Conservation (phyloP, 768 basidiomycete species). For the Suillus plorans region DNA sequence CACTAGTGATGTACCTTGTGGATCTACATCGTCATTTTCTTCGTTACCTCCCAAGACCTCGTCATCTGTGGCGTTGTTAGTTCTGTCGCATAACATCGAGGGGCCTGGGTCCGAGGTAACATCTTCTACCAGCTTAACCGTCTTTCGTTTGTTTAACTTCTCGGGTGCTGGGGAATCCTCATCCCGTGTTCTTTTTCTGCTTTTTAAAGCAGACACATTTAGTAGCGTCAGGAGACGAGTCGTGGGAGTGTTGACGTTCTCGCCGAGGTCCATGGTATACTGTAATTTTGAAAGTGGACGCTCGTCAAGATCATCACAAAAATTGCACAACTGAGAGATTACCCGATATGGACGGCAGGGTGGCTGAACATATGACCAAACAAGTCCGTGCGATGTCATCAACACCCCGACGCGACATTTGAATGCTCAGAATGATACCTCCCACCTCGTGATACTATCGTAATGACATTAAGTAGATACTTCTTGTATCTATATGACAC, state of each 20-base stretch:
- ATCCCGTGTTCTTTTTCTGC: slow-evolving; percentile 52
- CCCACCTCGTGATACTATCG: too few species aligned
- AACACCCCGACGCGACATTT: too few species aligned
- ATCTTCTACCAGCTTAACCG: slow-evolving; percentile 34
- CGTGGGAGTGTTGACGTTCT: slow-evolving; percentile 53
- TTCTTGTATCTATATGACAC: too few species aligned
- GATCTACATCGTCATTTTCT: slow-evolving; percentile 30
- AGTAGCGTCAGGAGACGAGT: slow-evolving; percentile 85
- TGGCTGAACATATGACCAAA: too few species aligned
- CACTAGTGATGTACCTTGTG: slow-evolving; percentile 13
- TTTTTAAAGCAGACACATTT: slow-evolving; percentile 83
- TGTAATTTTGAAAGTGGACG: not conserved
- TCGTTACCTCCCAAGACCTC: slow-evolving; percentile 32
- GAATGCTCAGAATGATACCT: too few species aligned
- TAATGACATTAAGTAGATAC: too few species aligned
- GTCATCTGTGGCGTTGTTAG: slow-evolving; percentile 16
- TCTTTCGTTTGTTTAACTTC: slow-evolving; percentile 72
- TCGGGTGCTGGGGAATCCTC: slow-evolving; percentile 40
- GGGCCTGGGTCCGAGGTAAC: slow-evolving; percentile 10
- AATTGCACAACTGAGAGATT: too few species aligned
- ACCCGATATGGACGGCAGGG: too few species aligned
- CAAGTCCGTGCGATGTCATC: too few species aligned
- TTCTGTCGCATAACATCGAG: slow-evolving; percentile 9
- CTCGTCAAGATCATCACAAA: not conserved
- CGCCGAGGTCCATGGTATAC: slow-evolving; percentile 5